Evolutionary conservation across 345 rosid genomes (phyloP), one percentile per base, ranked within the genome.

Genomic region (Ceriops tagal): DNA sequence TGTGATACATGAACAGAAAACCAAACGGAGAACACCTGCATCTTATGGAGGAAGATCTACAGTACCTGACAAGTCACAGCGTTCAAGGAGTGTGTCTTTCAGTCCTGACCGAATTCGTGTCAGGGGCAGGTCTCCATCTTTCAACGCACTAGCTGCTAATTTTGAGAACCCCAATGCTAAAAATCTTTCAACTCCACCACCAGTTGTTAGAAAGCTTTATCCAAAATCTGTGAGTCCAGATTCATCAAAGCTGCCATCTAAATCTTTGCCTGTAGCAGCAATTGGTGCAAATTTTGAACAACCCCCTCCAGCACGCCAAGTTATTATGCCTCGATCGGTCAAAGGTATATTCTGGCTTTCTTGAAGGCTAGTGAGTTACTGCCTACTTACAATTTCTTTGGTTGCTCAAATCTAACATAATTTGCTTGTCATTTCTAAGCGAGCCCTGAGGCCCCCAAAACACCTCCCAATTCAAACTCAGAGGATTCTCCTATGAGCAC

Each of bases 91-190:
- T 78, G 77, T 92, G 91, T 90, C 99, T 53, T 96, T 85, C 82
- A 96, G 93, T 78, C 89, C 98, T 34, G 99, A 96, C 46, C 85
- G 99, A 77, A 92, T 89, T 74, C 97, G 98, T 16, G 96, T 90
- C 71, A 85, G 99, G 77, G 99, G 99, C 62, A 88, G 99, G 80
- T 96, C 99, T 70, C 99, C 98, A 20, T 96, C 98, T 68, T 96
- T 96, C 87, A 96, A 85, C 71, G 95, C 95, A 35, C 89, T 96
- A 39, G 99, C 99, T 69, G 96, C 98, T 70, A 92, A 70, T 77
- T 96, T 96, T 79, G 99, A 92, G 84, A 96, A 82, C 75, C 64
- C 89, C 62, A 92, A 69, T 78, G 64, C 84, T 28, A 83, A 98
- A 75, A 96, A 92, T 81, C 97, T 85, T 67, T 96, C 99, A 56